Conservation (phyloP, 192 early-diverging fungal species). For the Mortierella hygrophila region DNA sequence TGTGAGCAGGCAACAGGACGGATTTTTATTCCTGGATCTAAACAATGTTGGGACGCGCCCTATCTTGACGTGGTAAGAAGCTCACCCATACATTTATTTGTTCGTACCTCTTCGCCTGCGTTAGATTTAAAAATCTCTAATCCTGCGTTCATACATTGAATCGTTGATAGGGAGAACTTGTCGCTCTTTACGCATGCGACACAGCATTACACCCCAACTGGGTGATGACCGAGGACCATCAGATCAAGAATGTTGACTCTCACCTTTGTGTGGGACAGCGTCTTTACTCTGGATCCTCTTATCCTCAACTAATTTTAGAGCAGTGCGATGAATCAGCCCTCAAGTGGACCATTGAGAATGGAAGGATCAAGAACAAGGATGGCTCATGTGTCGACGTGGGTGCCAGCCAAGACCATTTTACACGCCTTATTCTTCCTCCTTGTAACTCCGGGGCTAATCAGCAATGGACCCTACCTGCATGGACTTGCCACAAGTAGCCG, state of each 20-base stretch:
- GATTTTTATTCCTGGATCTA: conserved; percentile 4
- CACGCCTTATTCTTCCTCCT: conserved; percentile 5
- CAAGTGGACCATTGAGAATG: conserved; percentile 5
- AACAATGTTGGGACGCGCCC: conserved; percentile 2
- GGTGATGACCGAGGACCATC: conserved; percentile 1
- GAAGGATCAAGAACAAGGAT: background rate
- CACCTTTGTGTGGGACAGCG: background rate
- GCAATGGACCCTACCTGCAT: conserved; percentile 5
- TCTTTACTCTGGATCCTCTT: conserved; percentile 6
- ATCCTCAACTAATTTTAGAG: conserved; percentile 2
- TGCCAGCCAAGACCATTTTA: conserved; percentile 5
- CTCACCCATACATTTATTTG: background rate
- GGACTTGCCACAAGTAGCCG: conserved; percentile 2
- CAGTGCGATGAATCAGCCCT: conserved; percentile 1
- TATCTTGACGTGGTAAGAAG: conserved; percentile 2
- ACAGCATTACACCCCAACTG: conserved; percentile 5
- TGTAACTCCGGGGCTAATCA: conserved; percentile 1
- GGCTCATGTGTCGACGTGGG: conserved; percentile 2
- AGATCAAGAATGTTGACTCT: conserved; percentile 2
- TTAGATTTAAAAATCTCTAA: conserved; percentile 1
- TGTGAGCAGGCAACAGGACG: conserved; percentile 4
- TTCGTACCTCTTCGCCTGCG: background rate
- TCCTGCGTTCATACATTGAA: background rate
- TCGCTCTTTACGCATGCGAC: background rate
- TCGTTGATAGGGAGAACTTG: conserved; percentile 5